Conservation (phyloP, 192 early-diverging fungal species). For the Coemansia sp. region DNA sequence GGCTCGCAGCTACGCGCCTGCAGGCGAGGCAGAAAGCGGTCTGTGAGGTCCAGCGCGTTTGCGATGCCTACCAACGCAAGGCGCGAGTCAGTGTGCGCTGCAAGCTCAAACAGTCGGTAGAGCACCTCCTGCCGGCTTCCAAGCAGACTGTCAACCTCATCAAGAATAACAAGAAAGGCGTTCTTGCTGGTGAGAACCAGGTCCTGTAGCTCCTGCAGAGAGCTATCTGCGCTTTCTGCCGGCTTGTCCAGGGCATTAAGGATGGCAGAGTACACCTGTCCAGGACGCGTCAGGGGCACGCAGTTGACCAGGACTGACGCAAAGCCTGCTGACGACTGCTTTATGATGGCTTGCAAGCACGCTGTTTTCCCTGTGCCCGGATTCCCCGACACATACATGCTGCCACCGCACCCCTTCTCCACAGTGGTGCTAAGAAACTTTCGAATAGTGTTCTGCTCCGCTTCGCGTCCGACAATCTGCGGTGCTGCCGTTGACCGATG, state of each 20-base stretch:
- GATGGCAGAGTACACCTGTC: conserved; percentile 67
- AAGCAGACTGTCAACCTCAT: conserved; percentile 90
- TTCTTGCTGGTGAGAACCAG: conserved; percentile 55
- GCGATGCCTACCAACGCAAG: conserved; percentile 89
- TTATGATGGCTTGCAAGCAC: conserved; percentile 62
- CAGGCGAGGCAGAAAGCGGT: conserved; percentile 84
- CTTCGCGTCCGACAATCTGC: conserved; percentile 48
- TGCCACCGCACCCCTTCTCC: conserved; percentile 52
- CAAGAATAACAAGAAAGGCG: conserved; percentile 70
- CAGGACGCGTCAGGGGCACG: conserved; percentile 75
- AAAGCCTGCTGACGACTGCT: conserved; percentile 37
- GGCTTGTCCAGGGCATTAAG: conserved; percentile 52
- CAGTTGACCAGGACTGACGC: conserved; percentile 76
- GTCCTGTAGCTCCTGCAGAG: conserved; percentile 58
- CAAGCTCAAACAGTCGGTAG: conserved; percentile 82
- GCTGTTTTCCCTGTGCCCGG: conserved; percentile 98
- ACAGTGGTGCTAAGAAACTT: conserved; percentile 36
- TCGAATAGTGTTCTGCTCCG: conserved; percentile 39
- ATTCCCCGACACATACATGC: conserved; percentile 84
- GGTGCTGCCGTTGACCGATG: conserved; percentile 50
- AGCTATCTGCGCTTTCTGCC: conserved; percentile 39
- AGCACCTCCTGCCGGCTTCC: conserved; percentile 80
- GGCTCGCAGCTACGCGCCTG: conserved; percentile 80
- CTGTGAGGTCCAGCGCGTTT: conserved; percentile 90
- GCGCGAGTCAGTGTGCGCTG: conserved; percentile 58